A percentile compares a stretch with the other conserved stretches of the same genome.
phyloP scores from a whole-genome alignment of 495 filamentous ascomycete genomes.

The Jackrogersella multiformis region DNA sequence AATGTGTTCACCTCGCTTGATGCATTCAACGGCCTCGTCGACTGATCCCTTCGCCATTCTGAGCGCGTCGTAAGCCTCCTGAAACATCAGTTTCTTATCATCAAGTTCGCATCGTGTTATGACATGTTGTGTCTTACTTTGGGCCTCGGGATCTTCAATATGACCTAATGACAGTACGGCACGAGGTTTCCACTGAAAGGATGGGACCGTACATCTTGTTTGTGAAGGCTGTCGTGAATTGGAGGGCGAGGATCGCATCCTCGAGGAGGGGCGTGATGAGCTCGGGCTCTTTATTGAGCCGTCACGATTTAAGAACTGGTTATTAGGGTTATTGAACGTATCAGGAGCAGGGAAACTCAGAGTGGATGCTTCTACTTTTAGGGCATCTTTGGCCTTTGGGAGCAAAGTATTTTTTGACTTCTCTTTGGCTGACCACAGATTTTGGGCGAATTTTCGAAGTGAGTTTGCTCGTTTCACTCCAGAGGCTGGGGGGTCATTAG shows the following conservation, averaged over 20 bases:
- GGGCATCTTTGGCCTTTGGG: background rate
- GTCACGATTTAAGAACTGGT: background rate
- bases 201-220: too few species aligned
- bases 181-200: background rate
- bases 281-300: background rate
- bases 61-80: slow-evolving; percentile 14
- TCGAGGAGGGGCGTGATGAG: background rate
- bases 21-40: background rate
- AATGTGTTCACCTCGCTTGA: slow-evolving; percentile 1
- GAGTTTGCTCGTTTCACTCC: background rate
- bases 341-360: background rate
- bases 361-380: background rate
- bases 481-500: background rate
- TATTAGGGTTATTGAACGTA: background rate
- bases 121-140: slow-evolving; percentile 3
- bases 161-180: background rate
- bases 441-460: background rate
- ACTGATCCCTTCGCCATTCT: slow-evolving; percentile 1
- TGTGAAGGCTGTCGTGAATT: background rate
- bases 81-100: background rate
- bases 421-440: background rate
- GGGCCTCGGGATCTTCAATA: slow-evolving; percentile 1
- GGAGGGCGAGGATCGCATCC: background rate
- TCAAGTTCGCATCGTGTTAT: slow-evolving; percentile 4
- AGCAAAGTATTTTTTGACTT: background rate